Evolutionary conservation across 371 early-diverging fungal genomes (phyloP).

Genomic region (Saksenaea oblongispora): DNA sequence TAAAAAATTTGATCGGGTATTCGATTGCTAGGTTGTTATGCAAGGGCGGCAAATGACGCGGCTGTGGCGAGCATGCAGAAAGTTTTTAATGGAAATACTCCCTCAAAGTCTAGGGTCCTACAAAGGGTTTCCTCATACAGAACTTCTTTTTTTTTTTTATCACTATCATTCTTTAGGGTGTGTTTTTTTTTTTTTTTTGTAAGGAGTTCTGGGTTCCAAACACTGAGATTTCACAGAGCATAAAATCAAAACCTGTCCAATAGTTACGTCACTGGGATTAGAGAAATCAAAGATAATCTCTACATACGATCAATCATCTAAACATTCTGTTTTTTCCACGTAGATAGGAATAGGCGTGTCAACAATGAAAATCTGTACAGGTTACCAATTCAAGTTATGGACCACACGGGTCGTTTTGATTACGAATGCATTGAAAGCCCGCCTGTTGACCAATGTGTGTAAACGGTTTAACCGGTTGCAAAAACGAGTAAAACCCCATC

Average conservation of each 20-base stretch:
- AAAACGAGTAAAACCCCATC: background rate
- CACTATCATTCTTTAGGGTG: background rate
- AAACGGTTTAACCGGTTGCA: background rate
- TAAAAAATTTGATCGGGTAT: background rate
- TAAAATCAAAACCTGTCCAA: background rate
- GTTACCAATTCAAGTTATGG: background rate
- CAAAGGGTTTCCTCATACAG: background rate
- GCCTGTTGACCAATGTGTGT: background rate
- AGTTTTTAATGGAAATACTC: background rate
- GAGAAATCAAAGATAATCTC: background rate
- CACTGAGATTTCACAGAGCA: background rate
- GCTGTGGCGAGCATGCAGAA: constrained; percentile 4
- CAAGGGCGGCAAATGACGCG: constrained; percentile 6
- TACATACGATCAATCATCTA: background rate
- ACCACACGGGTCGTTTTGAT: background rate
- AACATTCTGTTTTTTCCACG: background rate
- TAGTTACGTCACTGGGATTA: background rate
- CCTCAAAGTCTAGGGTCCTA: constrained; percentile 1
- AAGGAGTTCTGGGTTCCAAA: background rate
- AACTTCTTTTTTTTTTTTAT: background rate
- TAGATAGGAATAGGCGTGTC: background rate
- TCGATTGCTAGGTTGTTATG: background rate
- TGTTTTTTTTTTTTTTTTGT: no score
- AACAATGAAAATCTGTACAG: background rate
- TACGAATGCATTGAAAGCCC: background rate